Percentiles rank a stretch among this genome's conserved stretches.
Conservation (phyloP, 331 rosid genomes). For the Arachis monticola region DNA sequence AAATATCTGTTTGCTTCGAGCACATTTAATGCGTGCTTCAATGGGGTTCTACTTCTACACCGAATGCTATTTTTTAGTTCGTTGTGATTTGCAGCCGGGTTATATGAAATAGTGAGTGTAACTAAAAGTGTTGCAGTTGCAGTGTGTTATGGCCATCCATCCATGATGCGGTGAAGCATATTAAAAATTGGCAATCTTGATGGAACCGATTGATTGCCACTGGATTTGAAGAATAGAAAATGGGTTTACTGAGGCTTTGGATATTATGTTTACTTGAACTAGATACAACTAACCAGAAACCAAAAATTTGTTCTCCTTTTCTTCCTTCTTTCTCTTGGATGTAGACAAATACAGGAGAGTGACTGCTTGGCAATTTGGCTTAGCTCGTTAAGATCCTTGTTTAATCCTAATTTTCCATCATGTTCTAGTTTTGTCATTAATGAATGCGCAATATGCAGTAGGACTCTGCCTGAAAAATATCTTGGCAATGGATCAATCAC, state of each 20-base stretch:
- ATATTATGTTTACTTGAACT: constrained; percentile 2
- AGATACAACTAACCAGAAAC: neutral
- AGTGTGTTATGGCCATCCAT: neutral
- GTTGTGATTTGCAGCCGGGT: too few relatives aligned
- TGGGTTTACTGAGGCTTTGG: neutral
- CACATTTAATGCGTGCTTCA: too few relatives aligned
- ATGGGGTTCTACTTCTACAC: too few relatives aligned
- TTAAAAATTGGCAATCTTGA: constrained; percentile 8
- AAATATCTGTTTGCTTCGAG: neutral
- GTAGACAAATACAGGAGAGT: neutral
- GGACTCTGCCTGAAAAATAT: constrained; percentile 9
- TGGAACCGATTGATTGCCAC: constrained; percentile 20
- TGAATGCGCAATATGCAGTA: neutral
- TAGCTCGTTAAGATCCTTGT: constrained; percentile 15
- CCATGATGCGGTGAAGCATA: neutral
- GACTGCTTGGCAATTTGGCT: neutral
- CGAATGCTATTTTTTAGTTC: too few relatives aligned
- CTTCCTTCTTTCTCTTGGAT: neutral
- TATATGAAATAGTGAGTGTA: neutral
- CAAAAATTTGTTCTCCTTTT: neutral
- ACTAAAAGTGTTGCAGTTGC: neutral
- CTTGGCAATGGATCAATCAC: constrained; percentile 1
- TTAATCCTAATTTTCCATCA: constrained; percentile 17
- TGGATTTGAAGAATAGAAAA: constrained; percentile 4
- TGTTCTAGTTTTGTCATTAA: constrained; percentile 19